A percentile compares a stretch with the other conserved stretches of the same genome.
These are phyloP conservation scores for Tulasnella calospora DNA, from an alignment of 768 basidiomycete species.

Conservation along the genomic window DNA sequence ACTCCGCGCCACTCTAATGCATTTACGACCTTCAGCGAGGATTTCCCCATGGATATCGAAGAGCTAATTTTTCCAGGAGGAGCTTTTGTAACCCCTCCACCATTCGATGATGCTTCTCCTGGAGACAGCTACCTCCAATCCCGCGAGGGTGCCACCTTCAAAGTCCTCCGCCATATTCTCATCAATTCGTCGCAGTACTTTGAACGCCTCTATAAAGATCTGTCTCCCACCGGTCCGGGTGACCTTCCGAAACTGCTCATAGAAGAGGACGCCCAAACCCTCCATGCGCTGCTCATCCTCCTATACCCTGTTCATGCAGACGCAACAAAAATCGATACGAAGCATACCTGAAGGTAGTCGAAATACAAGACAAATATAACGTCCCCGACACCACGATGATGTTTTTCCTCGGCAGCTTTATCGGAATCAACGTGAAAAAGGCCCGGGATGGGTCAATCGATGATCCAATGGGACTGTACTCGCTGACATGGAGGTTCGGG, in stretches of 20 bases:
- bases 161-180: background rate
- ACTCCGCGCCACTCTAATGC: background rate
- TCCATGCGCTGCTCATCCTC: background rate
- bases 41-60: background rate
- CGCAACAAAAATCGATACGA: background rate
- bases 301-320: background rate
- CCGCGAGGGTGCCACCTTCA: background rate
- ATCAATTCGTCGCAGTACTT: background rate
- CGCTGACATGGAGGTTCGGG: background rate
- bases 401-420: background rate
- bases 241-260: background rate
- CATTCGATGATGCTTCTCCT: background rate
- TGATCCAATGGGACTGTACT: conserved; percentile 15
- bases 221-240: background rate
- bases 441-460: background rate
- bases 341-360: background rate
- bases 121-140: background rate
- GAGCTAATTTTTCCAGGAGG: background rate
- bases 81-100: background rate
- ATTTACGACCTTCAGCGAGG: background rate
- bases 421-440: background rate
- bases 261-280: background rate
- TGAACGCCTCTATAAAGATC: background rate
- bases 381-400: background rate
- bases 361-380: background rate